phyloP scores from a whole-genome alignment of 306 rosid species.

The Trifolium subterraneum region DNA sequence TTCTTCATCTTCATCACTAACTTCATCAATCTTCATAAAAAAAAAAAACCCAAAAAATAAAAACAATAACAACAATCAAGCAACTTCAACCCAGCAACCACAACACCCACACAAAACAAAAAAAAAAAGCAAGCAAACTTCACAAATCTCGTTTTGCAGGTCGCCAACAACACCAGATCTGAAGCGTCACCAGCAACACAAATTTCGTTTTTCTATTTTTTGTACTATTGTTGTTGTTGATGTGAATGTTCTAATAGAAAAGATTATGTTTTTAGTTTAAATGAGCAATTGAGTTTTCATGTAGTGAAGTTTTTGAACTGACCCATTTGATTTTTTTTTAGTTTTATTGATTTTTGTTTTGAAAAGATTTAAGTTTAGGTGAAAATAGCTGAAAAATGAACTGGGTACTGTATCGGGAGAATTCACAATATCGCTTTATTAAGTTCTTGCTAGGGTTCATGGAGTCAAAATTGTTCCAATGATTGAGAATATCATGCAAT shows the following conservation, averaged over 20 bases:
- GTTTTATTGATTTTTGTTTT: neutral
- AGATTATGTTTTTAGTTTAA: neutral
- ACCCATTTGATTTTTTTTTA: neutral
- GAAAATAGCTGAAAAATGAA: neutral
- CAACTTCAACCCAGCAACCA: no score
- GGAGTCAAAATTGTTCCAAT: constrained; percentile 81
- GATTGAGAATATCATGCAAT: constrained; percentile 72
- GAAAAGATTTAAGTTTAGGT: constrained; percentile 22
- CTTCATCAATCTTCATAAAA: no score
- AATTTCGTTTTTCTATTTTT: no score
- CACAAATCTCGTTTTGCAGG: no score
- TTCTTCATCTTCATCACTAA: no score
- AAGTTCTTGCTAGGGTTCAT: constrained; percentile 89
- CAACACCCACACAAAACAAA: no score
- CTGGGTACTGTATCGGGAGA: constrained; percentile 66
- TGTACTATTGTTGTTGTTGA: no score
- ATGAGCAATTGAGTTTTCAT: constrained; percentile 13
- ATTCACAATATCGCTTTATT: constrained; percentile 77
- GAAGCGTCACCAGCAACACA: no score
- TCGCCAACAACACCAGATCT: no score
- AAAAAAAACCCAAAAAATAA: no score
- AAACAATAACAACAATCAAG: no score
- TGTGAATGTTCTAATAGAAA: neutral
- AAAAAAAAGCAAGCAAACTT: no score
- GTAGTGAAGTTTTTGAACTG: neutral